phyloP scores from a whole-genome alignment of 495 filamentous ascomycete genomes.

The Melanomma pulvis-pyrius region DNA sequence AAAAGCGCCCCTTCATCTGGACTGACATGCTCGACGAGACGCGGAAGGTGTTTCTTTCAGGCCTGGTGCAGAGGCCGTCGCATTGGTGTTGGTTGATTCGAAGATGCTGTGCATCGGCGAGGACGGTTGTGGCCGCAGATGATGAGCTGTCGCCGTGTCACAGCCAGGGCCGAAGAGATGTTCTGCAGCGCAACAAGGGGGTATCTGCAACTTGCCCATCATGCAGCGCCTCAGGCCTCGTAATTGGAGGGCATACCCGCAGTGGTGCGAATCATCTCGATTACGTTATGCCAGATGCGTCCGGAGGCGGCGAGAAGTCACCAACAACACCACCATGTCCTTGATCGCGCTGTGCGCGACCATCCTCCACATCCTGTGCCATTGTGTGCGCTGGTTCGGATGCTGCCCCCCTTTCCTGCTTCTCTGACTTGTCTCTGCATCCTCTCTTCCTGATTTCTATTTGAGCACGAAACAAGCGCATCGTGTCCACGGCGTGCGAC shows the following conservation, averaged over 20 bases:
- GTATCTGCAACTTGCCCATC: constrained; percentile 22
- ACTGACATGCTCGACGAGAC: constrained; percentile 14
- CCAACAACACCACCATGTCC: constrained; percentile 2
- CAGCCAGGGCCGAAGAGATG: constrained; percentile 26
- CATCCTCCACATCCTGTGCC: background rate
- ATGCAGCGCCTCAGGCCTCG: constrained; percentile 17
- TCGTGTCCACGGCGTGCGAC: background rate
- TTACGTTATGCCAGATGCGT: constrained; percentile 24
- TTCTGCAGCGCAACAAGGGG: constrained; percentile 34
- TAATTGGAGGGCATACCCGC: constrained; percentile 32
- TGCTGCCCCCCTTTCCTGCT: background rate
- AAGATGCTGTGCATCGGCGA: constrained; percentile 35
- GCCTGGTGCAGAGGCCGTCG: constrained; percentile 19
- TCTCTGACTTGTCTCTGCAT: constrained; percentile 6
- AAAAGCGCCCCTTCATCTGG: constrained; percentile 21
- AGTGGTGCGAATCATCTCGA: constrained; percentile 24
- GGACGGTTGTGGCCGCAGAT: constrained; percentile 28
- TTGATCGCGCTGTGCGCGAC: background rate
- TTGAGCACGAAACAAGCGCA: constrained; percentile 9
- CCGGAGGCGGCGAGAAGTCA: background rate
- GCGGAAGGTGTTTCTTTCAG: constrained; percentile 22
- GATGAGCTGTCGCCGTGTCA: constrained; percentile 33
- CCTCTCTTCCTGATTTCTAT: background rate
- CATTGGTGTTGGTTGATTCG: constrained; percentile 26
- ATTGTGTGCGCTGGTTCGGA: background rate